A percentile compares a stretch with the other conserved stretches of the same genome.
These are phyloP conservation scores for Chytriomyces sp. DNA, from an alignment of 192 early-diverging fungal species.

Conservation along the genomic window DNA sequence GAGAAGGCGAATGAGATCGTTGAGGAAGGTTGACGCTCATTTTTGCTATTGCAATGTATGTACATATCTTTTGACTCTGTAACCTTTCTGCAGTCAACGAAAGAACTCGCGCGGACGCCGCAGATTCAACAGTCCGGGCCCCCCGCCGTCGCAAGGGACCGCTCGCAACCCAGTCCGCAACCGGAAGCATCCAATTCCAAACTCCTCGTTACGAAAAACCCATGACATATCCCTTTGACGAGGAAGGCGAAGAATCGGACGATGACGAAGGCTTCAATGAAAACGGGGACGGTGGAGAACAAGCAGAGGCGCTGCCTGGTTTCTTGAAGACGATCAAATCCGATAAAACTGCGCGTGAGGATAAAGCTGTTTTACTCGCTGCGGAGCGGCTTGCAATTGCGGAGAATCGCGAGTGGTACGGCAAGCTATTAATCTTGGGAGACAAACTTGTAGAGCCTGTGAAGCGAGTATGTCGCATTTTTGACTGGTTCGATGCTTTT, in stretches of 20 bases:
- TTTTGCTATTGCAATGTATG: neutral
- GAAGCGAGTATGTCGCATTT: slow-evolving; percentile 24
- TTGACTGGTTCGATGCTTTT: neutral
- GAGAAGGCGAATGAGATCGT: slow-evolving; percentile 44
- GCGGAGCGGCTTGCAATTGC: neutral
- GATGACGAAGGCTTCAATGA: neutral
- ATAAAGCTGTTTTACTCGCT: slow-evolving; percentile 26
- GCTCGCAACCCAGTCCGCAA: no score
- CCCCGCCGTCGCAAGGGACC: neutral
- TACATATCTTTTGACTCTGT: neutral
- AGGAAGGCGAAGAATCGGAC: neutral
- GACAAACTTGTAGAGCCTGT: slow-evolving; percentile 14
- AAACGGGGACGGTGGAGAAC: neutral
- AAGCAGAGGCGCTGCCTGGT: neutral
- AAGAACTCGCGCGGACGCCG: neutral
- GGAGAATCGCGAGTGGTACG: slow-evolving; percentile 25
- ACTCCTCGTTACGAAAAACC: no score
- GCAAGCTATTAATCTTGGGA: slow-evolving; percentile 7
- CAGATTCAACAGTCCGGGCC: neutral
- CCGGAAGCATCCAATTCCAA: no score
- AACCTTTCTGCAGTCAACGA: neutral
- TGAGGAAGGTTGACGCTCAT: slow-evolving; percentile 25
- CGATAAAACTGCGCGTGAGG: neutral
- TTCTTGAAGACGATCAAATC: slow-evolving; percentile 17
- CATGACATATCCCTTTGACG: no score